Conservation (phyloP, 495 filamentous ascomycete genomes). For the Geoglossum glabrum region DNA sequence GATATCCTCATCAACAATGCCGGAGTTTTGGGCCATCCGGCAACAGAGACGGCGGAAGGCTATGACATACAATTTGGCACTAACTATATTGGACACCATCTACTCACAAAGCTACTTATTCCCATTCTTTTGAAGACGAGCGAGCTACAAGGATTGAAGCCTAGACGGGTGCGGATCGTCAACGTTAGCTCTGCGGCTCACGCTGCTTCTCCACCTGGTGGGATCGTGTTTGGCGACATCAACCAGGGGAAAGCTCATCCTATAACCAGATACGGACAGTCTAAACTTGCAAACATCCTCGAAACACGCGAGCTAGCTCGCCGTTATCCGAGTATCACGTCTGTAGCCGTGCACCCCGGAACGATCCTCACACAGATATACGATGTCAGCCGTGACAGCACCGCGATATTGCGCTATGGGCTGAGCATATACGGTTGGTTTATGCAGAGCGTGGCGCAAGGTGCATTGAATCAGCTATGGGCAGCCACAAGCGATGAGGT, state of each 20-base stretch:
- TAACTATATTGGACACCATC: slow-evolving; percentile 49
- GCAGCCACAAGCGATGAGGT: slow-evolving; percentile 26
- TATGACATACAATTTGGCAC: slow-evolving; percentile 53
- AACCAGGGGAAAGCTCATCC: slow-evolving; percentile 8
- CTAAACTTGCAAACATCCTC: slow-evolving; percentile 54
- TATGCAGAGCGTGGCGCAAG: slow-evolving; percentile 18
- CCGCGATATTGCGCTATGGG: slow-evolving; percentile 3
- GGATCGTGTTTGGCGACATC: slow-evolving; percentile 12
- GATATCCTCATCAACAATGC: slow-evolving; percentile 43
- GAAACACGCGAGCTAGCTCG: slow-evolving; percentile 37
- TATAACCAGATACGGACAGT: slow-evolving; percentile 37
- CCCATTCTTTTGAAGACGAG: slow-evolving; percentile 34
- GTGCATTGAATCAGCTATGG: slow-evolving; percentile 42
- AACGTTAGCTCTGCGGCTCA: slow-evolving; percentile 25
- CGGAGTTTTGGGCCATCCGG: slow-evolving; percentile 38
- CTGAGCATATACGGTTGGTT: slow-evolving; percentile 9
- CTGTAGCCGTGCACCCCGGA: slow-evolving; percentile 46
- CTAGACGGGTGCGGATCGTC: slow-evolving; percentile 24
- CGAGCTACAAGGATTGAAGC: slow-evolving; percentile 12
- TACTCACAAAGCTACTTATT: slow-evolving; percentile 42
- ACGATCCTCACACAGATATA: slow-evolving; percentile 33
- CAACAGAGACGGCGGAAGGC: slow-evolving; percentile 33
- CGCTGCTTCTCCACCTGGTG: slow-evolving; percentile 8
- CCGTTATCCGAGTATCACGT: slow-evolving; percentile 33
- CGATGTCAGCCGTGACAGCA: slow-evolving; percentile 13